A percentile compares a stretch with the other conserved stretches of the same genome.
phyloP scores from a whole-genome alignment of 1,139 yeast species.

The Taphrina wiesneri region DNA sequence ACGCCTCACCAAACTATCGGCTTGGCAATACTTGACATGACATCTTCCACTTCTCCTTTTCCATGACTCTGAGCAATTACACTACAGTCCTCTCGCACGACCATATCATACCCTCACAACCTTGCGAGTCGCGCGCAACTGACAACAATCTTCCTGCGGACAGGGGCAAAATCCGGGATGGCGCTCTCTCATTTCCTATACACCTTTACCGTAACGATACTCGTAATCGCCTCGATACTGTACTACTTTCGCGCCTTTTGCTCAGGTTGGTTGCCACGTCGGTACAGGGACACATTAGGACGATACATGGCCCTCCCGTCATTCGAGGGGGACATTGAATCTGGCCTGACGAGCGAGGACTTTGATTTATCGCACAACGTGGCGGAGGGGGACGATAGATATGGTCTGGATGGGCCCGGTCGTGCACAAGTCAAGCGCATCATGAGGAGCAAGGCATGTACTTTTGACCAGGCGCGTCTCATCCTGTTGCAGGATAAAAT shows the following conservation, averaged over 20 bases:
- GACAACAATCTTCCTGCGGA: no score
- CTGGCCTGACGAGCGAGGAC: conserved; percentile 63
- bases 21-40: not conserved
- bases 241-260: conserved; percentile 17
- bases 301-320: conserved; percentile 42
- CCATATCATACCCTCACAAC: no score
- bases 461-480: conserved; percentile 72
- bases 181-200: conserved; percentile 29
- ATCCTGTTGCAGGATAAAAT: conserved; percentile 38
- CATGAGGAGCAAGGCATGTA: conserved; percentile 55
- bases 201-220: conserved; percentile 1
- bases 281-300: conserved; percentile 9
- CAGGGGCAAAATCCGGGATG: no score
- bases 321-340: conserved; percentile 61
- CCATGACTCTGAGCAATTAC: no score
- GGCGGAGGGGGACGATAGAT: conserved; percentile 54
- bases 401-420: conserved; percentile 61
- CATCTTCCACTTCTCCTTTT: not conserved
- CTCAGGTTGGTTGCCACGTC: conserved; percentile 9
- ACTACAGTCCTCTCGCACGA: no score
- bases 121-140: no score
- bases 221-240: conserved; percentile 7
- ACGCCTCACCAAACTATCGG: not conserved
- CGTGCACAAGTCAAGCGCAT: conserved; percentile 55
- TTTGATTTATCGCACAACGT: conserved; percentile 60